Evolutionary conservation across 2,329 filamentous ascomycete species (phyloP).

Genomic region (Colletotrichum caudatum): DNA sequence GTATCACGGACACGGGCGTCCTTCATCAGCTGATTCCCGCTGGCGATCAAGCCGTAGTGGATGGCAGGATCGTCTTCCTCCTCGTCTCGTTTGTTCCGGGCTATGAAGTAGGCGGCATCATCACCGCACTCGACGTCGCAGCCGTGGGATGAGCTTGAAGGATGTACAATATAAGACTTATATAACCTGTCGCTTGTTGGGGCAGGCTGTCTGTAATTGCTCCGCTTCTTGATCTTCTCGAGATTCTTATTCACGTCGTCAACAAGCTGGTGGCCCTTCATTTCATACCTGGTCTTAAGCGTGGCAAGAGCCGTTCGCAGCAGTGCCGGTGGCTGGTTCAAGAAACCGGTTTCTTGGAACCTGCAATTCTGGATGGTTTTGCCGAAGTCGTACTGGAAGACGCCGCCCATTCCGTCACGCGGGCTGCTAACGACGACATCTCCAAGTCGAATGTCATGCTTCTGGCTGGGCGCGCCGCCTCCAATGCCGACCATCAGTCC

Average conservation of each 20-base stretch:
- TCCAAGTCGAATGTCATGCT: slow-evolving; percentile 34
- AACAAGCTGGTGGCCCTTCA: neutral
- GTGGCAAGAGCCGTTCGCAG: neutral
- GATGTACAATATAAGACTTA: neutral
- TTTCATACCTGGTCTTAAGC: neutral
- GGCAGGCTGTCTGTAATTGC: neutral
- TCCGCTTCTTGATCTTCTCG: neutral
- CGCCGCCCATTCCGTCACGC: neutral
- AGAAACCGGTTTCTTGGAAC: slow-evolving; percentile 16
- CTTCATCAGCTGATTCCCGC: slow-evolving; percentile 49
- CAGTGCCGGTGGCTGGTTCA: slow-evolving; percentile 29
- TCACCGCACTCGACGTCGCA: neutral
- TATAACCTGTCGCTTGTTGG: neutral
- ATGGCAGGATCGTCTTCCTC: slow-evolving; percentile 40
- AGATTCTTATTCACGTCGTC: neutral
- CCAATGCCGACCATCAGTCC: slow-evolving; percentile 29
- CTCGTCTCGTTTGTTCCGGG: slow-evolving; percentile 6
- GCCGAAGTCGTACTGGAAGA: slow-evolving; percentile 41
- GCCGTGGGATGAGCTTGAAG: neutral
- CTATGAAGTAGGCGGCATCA: neutral
- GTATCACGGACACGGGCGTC: slow-evolving; percentile 47
- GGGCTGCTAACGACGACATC: slow-evolving; percentile 33
- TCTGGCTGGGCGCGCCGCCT: slow-evolving; percentile 13
- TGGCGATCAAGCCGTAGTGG: slow-evolving; percentile 53
- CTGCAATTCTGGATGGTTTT: slow-evolving; percentile 27